Base-by-base conservation (phyloP, 306 rosid species). In the Bauhinia variegata region DNA sequence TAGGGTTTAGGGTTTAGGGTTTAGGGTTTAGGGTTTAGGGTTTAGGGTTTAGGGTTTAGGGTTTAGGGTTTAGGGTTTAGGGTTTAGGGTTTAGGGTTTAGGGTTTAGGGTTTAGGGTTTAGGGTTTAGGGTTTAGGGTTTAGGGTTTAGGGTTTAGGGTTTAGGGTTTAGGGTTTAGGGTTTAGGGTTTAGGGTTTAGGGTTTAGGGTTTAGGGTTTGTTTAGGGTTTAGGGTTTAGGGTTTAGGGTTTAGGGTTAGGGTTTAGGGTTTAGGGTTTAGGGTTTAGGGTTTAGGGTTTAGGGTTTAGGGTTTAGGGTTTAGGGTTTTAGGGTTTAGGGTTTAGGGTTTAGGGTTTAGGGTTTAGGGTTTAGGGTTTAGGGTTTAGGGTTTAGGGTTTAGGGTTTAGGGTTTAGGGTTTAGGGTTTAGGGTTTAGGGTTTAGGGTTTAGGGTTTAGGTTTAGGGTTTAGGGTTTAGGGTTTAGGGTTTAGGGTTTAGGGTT, bases 151-250 rank as follows among this genome's bases (percentile, higher is more conserved):
- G 65, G 64, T 68, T 68, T 49, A 2, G 15, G 41, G 69, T 17
- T 65, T 50, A 16, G 47, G 71, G 48, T 54, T 34, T 66, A 51
- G 47, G 71, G 59, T 53, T 65, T 65, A 34, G 57, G 59, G 71
- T 54, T 65, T 65, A 17, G 44, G 60, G 71, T 38, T 66, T 55
- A 32, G 10, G 71, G 71, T 6, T 33, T 66, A 15, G 15, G 71
- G 71, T 19, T 52, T 66, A 10, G 49, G 60, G 60, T 50, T 66
- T 51, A 11, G 60, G 61, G 50, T 50, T 66, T 51, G 50, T 66
- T 66, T 30, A 12, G 18, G 61, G 50, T 23, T 66, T 34, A 0
- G 48, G 34, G 18, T 65, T n/a, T n/a, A 5, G 30, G 71, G 17
- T 53, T 65, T 7, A 18, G 18, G 71, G 19, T 53, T 49, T 48